A percentile compares a stretch with the other conserved stretches of the same genome.
phyloP scores from a whole-genome alignment of 495 filamentous ascomycete species.

The Neurospora africana region DNA sequence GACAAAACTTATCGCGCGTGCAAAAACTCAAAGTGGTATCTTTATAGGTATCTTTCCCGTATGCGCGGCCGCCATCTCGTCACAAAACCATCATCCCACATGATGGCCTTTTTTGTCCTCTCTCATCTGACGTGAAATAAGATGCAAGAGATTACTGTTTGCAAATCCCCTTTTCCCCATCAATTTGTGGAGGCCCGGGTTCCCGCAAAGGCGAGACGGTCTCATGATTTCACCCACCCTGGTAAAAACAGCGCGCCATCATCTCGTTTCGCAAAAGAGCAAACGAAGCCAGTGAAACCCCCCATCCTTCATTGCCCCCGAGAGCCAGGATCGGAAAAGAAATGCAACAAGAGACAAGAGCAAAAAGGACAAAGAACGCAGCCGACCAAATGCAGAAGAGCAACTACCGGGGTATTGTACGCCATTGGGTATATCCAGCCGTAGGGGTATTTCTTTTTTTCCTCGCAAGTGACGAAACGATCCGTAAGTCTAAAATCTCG shows the following conservation, averaged over 20 bases:
- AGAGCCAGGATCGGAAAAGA: neutral
- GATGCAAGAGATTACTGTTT: neutral
- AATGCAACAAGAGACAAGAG: neutral
- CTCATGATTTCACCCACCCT: neutral
- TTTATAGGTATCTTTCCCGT: neutral
- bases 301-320: neutral
- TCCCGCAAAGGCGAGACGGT: neutral
- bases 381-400: slow-evolving; percentile 52
- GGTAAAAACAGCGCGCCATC: neutral
- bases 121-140: neutral
- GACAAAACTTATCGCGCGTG: neutral
- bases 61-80: neutral
- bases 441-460: slow-evolving; percentile 35
- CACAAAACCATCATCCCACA: neutral
- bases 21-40: neutral
- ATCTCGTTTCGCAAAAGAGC: neutral
- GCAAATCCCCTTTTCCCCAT: neutral
- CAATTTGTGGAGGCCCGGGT: neutral
- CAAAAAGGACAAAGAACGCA: slow-evolving; percentile 11
- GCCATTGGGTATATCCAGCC: slow-evolving; percentile 50
- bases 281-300: neutral
- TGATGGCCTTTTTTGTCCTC: neutral
- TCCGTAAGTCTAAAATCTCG: slow-evolving; percentile 28
- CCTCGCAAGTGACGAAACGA: slow-evolving; percentile 19
- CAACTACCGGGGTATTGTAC: slow-evolving; percentile 40